A percentile compares a stretch with the other conserved stretches of the same genome.
phyloP scores from a whole-genome alignment of 768 basidiomycete species.

The Lentinula lateritia region DNA sequence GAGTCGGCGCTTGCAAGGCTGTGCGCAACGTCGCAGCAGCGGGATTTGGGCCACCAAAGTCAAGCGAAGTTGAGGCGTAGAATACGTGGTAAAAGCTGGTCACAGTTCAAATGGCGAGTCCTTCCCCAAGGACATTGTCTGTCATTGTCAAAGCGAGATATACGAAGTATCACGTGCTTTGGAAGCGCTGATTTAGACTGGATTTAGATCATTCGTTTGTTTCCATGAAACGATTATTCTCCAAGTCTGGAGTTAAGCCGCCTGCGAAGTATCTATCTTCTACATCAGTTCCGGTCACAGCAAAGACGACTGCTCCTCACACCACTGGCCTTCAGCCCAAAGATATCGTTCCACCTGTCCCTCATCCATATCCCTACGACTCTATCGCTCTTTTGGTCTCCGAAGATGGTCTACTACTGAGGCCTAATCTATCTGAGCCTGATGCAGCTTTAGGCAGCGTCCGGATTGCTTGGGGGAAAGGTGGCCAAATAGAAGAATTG shows the following conservation, averaged over 20 bases:
- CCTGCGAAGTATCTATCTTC: conserved; percentile 2
- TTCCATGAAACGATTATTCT: conserved; percentile 38
- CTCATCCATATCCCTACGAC: conserved; percentile 72
- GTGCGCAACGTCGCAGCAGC: no score
- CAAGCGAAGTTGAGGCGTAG: no score
- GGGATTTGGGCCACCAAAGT: no score
- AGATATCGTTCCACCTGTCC: conserved; percentile 58
- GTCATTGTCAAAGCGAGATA: no score
- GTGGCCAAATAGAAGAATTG: conserved; percentile 47
- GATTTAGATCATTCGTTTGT: background rate
- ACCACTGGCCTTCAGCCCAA: conserved; percentile 51
- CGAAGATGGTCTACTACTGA: conserved; percentile 59
- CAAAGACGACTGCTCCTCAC: conserved; percentile 14
- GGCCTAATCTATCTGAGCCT: conserved; percentile 40
- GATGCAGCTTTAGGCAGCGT: conserved; percentile 34
- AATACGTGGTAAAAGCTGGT: no score
- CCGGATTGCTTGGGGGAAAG: conserved; percentile 58
- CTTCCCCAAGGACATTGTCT: no score
- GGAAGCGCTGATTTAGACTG: background rate
- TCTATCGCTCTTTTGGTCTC: conserved; percentile 59
- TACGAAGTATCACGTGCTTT: background rate
- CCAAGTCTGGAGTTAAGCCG: conserved; percentile 17
- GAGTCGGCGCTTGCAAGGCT: no score
- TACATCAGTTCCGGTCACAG: conserved; percentile 5
- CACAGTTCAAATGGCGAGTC: no score